Conservation (phyloP, 306 rosid species). For the Styphnolobium japonicum region DNA sequence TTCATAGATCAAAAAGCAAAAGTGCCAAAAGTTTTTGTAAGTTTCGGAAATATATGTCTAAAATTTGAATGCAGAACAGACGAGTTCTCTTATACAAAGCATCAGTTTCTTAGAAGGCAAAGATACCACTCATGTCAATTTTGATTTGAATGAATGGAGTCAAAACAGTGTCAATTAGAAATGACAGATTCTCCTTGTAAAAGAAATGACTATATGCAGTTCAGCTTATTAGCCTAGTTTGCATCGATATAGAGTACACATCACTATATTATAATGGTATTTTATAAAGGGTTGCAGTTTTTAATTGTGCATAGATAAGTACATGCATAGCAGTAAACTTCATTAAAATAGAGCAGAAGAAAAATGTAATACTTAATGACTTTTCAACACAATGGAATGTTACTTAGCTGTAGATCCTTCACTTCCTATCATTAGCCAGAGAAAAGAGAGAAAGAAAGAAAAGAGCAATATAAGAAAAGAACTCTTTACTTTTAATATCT, state of each 20-base stretch:
- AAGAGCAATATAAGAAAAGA: not conserved
- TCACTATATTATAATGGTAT: not conserved
- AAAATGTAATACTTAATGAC: not conserved
- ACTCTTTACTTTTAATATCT: not conserved
- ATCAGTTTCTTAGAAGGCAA: no score
- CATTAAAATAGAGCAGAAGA: not conserved
- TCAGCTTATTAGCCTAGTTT: not conserved
- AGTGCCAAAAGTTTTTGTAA: not conserved
- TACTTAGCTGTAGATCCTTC: not conserved
- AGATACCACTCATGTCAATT: not conserved
- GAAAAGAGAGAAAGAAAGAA: not conserved
- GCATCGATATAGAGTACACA: not conserved
- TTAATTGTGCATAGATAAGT: conserved; percentile 6
- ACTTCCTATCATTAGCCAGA: not conserved
- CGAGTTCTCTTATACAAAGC: not conserved
- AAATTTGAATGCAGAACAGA: not conserved
- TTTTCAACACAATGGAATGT: not conserved
- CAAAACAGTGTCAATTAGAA: not conserved
- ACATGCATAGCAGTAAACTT: not conserved
- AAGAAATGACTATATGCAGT: not conserved
- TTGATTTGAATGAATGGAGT: not conserved
- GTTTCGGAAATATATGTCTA: not conserved
- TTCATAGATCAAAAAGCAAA: not conserved
- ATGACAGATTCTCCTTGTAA: no score
- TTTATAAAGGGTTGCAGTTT: not conserved